Conservation (phyloP, 257 asterid genomes). For the Primulina tabacum region DNA sequence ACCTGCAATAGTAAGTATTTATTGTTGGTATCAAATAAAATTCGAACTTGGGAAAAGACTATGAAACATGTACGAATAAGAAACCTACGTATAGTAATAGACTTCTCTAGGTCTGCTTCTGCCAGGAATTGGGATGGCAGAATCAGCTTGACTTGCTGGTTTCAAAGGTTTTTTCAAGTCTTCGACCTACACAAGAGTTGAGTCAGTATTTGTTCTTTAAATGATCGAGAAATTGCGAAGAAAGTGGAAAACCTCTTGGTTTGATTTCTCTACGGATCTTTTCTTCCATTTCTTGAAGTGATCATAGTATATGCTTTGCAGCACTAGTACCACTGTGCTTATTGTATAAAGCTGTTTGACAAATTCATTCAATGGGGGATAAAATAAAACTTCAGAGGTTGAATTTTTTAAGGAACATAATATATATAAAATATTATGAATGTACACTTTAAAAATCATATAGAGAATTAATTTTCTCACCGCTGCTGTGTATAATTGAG, state of each 20-base stretch:
- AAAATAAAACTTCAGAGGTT: too few species aligned
- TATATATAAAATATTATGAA: too few species aligned
- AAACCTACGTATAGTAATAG: slow-evolving; percentile 60
- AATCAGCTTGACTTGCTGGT: slow-evolving; percentile 33
- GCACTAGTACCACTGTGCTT: slow-evolving; percentile 61
- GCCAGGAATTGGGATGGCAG: slow-evolving; percentile 62
- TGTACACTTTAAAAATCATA: neutral
- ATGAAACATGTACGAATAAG: neutral
- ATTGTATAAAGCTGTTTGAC: slow-evolving; percentile 66
- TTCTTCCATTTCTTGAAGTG: slow-evolving; percentile 42
- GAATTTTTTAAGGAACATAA: too few species aligned
- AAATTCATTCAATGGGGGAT: neutral
- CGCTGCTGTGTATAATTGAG: slow-evolving; percentile 84
- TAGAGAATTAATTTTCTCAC: slow-evolving; percentile 36
- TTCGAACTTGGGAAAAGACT: neutral
- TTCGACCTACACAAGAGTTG: slow-evolving; percentile 35
- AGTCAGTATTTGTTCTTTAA: neutral
- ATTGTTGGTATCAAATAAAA: neutral
- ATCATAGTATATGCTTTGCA: slow-evolving; percentile 78
- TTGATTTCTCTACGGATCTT: slow-evolving; percentile 25
- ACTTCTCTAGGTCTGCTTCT: slow-evolving; percentile 38
- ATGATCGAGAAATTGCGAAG: neutral
- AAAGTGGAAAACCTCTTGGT: slow-evolving; percentile 38
- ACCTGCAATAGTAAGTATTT: slow-evolving; percentile 40
- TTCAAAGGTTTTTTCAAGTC: slow-evolving; percentile 63